Base-by-base conservation (phyloP, 1,284 basidiomycete genomes). In the Pholiota adiposa region DNA sequence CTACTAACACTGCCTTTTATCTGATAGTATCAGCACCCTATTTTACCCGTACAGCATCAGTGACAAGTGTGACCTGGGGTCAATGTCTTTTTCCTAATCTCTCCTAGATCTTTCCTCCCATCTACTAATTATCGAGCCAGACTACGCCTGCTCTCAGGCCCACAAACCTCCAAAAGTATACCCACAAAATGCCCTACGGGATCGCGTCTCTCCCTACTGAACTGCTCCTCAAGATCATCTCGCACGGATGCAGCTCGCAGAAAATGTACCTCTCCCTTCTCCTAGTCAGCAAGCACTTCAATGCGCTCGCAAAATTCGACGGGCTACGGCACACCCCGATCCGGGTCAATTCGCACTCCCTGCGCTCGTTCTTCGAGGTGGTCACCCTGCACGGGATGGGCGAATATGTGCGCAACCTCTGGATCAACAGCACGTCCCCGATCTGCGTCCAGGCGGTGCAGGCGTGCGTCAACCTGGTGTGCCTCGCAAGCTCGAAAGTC, bases 341-440 rank as follows among this genome's bases (percentile, higher is more conserved):
- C 43, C 64, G 64, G 21, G 55, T 69, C 29, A 58, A 54, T 31
- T 48, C 60, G 3, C 51, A 49, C 12, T 54, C 63, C 4, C 52
- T 69, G n/a, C 50, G 53, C 14, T 66, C 68, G 0, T 73, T 73
- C 53, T 61, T 57, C 19, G 21, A 60, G 18, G 52, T 70, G 11
- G 29, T 53, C 9, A 51, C 34, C 16, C 59, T 60, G 34, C 40
- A 52, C 5, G 41, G 14, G 16, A 43, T 46, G 29, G 54, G 53
- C 1, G 43, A 52, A 5, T 61, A 53, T 33, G 67, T 73, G n/a
- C 62, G 62, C n/a, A 66, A 69, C 25, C 67, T 73, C 18, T 73
- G 72, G 70, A 69, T 70, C 14, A 63, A 59, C 41, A 67, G 65
- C 29, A 63, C 63, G 46, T 65, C 51, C n/a, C 61, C 38, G 40